Percentiles rank a stretch among this genome's conserved stretches.
phyloP scores from a whole-genome alignment of 345 rosid species.

The Syzygium oleosum region DNA sequence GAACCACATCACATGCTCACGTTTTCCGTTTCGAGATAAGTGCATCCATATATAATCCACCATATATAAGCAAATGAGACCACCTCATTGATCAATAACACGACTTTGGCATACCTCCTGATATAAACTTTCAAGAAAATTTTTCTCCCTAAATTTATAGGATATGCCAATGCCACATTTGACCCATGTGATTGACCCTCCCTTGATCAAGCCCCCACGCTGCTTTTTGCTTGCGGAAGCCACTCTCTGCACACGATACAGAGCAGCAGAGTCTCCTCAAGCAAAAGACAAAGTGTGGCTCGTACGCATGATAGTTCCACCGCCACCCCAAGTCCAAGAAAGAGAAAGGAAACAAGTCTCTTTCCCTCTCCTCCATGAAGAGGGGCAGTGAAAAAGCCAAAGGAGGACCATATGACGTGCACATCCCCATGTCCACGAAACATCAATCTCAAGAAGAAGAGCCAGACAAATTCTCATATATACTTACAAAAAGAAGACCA shows the following conservation, averaged over 20 bases:
- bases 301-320: neutral
- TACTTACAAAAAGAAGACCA: neutral
- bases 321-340: neutral
- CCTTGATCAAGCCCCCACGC: neutral
- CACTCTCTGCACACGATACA: neutral
- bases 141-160: neutral
- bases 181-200: neutral
- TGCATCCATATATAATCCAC: neutral
- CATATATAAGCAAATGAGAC: neutral
- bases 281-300: neutral
- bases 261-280: neutral
- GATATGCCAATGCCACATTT: neutral
- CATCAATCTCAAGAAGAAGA: neutral
- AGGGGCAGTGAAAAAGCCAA: neutral
- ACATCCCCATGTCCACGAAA: neutral
- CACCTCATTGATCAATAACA: neutral
- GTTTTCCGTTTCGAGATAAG: neutral
- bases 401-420: neutral
- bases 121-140: neutral
- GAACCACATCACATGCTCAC: neutral
- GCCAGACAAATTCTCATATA: neutral
- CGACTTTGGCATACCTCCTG: neutral
- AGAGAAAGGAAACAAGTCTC: neutral
- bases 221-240: neutral
- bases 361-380: neutral